Evolutionary conservation across 2,329 filamentous ascomycete genomes (phyloP).

Genomic region (Diplodia sapinea): DNA sequence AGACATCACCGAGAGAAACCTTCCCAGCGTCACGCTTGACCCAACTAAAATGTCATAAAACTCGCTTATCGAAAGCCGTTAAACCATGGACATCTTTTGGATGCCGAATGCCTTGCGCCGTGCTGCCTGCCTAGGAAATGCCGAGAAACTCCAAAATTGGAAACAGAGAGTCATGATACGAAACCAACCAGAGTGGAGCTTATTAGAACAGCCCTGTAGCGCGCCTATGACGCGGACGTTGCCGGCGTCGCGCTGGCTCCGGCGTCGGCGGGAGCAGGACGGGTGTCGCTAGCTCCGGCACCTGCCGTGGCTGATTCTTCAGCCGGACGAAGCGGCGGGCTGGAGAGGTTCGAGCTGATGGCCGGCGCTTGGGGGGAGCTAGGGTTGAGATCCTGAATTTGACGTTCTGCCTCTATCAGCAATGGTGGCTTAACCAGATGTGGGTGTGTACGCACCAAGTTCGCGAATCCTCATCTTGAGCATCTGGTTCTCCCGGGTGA

Average conservation of each 20-base stretch:
- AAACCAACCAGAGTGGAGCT: slow-evolving; percentile 4
- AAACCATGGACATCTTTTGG: slow-evolving; percentile 5
- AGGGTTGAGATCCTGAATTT: slow-evolving; percentile 44
- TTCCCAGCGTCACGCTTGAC: neutral
- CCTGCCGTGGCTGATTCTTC: slow-evolving; percentile 9
- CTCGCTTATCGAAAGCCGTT: slow-evolving; percentile 6
- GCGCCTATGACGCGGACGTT: slow-evolving; percentile 6
- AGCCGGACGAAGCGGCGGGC: slow-evolving; percentile 33
- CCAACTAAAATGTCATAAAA: neutral
- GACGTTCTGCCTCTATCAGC: slow-evolving; percentile 40
- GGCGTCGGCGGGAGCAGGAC: slow-evolving; percentile 17
- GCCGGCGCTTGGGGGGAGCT: slow-evolving; percentile 42
- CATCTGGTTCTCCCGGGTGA: slow-evolving; percentile 83
- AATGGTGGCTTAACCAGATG: slow-evolving; percentile 24
- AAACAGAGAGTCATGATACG: neutral
- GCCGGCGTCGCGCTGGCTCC: slow-evolving; percentile 14
- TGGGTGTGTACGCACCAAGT: slow-evolving; percentile 59
- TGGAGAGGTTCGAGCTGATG: slow-evolving; percentile 39
- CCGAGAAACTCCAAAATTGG: slow-evolving; percentile 6
- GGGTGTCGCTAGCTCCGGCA: slow-evolving; percentile 1
- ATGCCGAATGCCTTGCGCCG: slow-evolving; percentile 12
- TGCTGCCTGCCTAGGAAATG: slow-evolving; percentile 23
- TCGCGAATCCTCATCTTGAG: slow-evolving; percentile 75
- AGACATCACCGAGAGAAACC: neutral
- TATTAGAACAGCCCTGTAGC: neutral